These are phyloP conservation scores for Plasmodiophora brassicae DNA, from an alignment of 208 protist species.

Conservation along the genomic window DNA sequence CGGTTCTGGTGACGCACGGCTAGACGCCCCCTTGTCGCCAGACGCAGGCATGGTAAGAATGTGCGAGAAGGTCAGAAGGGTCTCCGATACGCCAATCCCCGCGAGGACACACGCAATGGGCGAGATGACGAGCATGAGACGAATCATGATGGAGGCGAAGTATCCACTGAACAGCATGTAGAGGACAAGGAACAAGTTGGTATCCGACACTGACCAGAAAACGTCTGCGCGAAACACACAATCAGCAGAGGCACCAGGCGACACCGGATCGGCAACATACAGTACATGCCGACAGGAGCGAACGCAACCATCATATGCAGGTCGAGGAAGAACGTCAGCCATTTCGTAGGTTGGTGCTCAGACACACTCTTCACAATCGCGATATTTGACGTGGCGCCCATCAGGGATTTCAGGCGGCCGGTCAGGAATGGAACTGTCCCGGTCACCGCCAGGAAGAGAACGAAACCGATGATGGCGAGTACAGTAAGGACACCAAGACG, in stretches of 20 bases:
- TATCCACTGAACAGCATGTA: conserved; percentile 76
- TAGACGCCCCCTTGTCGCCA: background rate
- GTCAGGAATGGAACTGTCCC: conserved; percentile 57
- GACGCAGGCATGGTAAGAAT: conserved; percentile 10
- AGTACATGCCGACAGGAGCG: conserved; percentile 78
- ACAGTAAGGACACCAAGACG: conserved; percentile 28
- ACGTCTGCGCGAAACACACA: conserved; percentile 15
- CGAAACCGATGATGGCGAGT: conserved; percentile 27
- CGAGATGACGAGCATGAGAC: conserved; percentile 81
- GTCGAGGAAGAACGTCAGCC: conserved; percentile 86
- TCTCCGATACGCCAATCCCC: conserved; percentile 62
- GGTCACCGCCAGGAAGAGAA: conserved; percentile 36
- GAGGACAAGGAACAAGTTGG: conserved; percentile 75
- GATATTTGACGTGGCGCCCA: conserved; percentile 84
- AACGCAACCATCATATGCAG: conserved; percentile 73
- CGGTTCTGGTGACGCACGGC: too few relatives aligned
- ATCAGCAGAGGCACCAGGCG: background rate
- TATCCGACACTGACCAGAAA: conserved; percentile 54
- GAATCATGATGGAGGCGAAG: conserved; percentile 77
- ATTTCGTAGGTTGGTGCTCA: conserved; percentile 87
- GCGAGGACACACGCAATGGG: conserved; percentile 71
- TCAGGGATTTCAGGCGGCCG: conserved; percentile 79
- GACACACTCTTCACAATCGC: conserved; percentile 88
- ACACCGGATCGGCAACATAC: conserved; percentile 66
- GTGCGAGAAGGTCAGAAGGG: conserved; percentile 7